These are phyloP conservation scores for Psilocybe subaeruginosa DNA, from an alignment of 768 basidiomycete genomes.

Conservation along the genomic window DNA sequence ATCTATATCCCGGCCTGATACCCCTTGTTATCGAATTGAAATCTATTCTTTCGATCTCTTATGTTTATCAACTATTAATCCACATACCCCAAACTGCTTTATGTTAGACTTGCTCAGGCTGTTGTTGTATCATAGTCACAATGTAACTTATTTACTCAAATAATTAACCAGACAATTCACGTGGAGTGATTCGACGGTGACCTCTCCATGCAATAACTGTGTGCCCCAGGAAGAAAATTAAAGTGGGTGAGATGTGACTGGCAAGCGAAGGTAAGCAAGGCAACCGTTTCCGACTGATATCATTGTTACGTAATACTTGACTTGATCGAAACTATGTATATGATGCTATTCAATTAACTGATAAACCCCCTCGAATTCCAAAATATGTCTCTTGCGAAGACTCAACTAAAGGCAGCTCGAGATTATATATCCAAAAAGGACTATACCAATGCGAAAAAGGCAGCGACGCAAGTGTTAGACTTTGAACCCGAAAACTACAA, in stretches of 20 bases:
- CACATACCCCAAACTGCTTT: neutral
- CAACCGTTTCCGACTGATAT: no score
- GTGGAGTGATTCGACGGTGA: no score
- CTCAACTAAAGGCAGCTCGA: slow-evolving; percentile 78
- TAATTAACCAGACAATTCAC: no score
- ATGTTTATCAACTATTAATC: neutral
- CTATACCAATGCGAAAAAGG: slow-evolving; percentile 65
- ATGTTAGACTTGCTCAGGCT: no score
- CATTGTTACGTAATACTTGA: no score
- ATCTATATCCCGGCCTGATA: neutral
- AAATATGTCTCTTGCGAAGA: slow-evolving; percentile 58
- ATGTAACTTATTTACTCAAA: no score
- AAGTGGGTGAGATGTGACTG: no score
- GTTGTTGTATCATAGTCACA: no score
- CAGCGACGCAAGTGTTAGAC: slow-evolving; percentile 67
- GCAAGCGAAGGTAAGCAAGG: no score
- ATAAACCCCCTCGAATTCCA: neutral
- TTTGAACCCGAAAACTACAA: slow-evolving; percentile 86
- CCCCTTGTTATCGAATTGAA: neutral
- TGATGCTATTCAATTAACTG: neutral
- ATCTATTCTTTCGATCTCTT: neutral
- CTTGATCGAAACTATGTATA: no score
- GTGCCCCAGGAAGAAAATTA: no score
- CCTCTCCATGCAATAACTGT: no score
- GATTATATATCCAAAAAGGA: slow-evolving; percentile 80